Evolutionary conservation across 73 alveolate genomes (phyloP).

Genomic region (Tetrahymena borealis): DNA sequence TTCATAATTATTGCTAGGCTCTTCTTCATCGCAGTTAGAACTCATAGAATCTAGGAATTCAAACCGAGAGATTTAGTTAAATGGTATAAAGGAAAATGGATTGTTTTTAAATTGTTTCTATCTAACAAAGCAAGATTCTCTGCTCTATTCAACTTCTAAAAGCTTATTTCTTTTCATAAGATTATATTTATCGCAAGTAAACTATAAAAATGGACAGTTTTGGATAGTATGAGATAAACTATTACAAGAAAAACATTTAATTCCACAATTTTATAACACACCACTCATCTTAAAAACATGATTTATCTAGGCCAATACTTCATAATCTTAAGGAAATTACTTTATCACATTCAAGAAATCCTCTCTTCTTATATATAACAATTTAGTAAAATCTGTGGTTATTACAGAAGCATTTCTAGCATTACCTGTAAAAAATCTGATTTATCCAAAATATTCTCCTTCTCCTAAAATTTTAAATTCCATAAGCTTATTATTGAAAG

Average conservation of each 20-base stretch:
- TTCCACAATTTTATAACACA: neutral
- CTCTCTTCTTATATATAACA: constrained; percentile 13
- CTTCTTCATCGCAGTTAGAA: neutral
- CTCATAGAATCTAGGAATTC: neutral
- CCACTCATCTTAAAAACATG: neutral
- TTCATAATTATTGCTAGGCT: neutral
- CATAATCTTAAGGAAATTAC: constrained; percentile 12
- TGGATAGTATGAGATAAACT: neutral
- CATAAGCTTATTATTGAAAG: no score
- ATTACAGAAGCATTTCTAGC: constrained; percentile 49
- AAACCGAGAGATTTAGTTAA: neutral
- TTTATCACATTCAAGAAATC: neutral
- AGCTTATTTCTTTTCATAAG: neutral
- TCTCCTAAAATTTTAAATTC: neutral
- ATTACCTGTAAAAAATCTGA: constrained; percentile 51
- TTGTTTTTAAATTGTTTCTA: neutral
- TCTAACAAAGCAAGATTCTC: neutral
- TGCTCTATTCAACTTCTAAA: neutral
- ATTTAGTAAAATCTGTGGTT: constrained; percentile 48
- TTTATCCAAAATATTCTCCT: constrained; percentile 52
- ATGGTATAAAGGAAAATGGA: neutral
- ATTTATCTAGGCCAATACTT: neutral
- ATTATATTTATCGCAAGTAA: neutral
- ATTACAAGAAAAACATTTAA: neutral
- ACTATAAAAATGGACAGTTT: neutral